Evolutionary conservation across 768 basidiomycete species (phyloP).

Genomic region (Agaricus bisporus): DNA sequence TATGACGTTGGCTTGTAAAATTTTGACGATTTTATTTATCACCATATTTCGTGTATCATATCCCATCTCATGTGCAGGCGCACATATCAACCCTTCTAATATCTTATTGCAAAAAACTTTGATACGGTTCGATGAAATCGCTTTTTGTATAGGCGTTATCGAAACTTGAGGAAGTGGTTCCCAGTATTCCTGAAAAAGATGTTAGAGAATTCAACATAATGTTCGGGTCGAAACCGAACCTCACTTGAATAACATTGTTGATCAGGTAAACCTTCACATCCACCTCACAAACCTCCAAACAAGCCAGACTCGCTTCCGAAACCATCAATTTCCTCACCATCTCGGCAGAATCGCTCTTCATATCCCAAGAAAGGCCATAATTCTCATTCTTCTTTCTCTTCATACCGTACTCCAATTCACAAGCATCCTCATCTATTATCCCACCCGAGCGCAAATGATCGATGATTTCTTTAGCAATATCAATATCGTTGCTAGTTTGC

Average conservation of each 20-base stretch:
- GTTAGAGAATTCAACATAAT: not conserved
- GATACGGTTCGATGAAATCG: constrained; percentile 44
- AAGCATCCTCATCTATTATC: constrained; percentile 36
- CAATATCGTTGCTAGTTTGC: constrained; percentile 25
- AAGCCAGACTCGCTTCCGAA: constrained; percentile 42
- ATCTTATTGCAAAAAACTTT: constrained; percentile 24
- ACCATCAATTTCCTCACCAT: constrained; percentile 30
- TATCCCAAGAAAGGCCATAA: constrained; percentile 17
- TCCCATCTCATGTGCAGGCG: not conserved
- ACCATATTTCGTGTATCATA: not conserved
- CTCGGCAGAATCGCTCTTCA: constrained; percentile 26
- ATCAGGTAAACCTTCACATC: constrained; percentile 26
- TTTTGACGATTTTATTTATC: constrained; percentile 20
- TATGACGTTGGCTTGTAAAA: constrained; percentile 41
- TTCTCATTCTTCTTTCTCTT: constrained; percentile 15
- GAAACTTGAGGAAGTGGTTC: constrained; percentile 22
- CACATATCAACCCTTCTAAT: not conserved
- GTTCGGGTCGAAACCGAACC: too few relatives aligned
- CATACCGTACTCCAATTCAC: constrained; percentile 45
- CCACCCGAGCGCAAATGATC: constrained; percentile 37
- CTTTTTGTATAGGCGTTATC: constrained; percentile 30
- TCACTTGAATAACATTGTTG: not conserved
- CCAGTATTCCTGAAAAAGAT: constrained; percentile 42
- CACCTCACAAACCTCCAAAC: constrained; percentile 43
- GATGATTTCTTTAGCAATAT: constrained; percentile 36